Percentiles rank a stretch among this genome's conserved stretches.
Evolutionary conservation across 108 stramenopile genomes (phyloP).

Genomic region (Poteriospumella lacustris): DNA sequence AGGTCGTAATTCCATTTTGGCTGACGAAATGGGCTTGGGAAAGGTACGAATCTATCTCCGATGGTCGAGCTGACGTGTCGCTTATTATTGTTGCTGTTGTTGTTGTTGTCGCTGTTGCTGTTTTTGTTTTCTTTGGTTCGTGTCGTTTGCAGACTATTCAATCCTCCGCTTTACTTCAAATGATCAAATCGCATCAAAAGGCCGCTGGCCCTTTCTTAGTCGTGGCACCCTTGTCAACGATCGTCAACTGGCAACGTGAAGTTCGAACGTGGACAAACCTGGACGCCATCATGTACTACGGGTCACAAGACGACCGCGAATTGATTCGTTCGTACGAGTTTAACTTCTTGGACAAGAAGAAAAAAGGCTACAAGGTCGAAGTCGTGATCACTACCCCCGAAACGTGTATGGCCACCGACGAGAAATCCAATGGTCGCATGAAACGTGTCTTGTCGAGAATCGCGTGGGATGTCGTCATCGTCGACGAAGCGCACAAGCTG

Average conservation of each 20-base stretch:
- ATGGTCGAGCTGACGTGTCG: too few species aligned
- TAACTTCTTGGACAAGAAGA: slow-evolving; percentile 60
- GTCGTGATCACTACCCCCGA: slow-evolving; percentile 86
- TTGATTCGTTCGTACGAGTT: slow-evolving; percentile 73
- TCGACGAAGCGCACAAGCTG: slow-evolving; percentile 92
- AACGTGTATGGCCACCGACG: slow-evolving; percentile 73
- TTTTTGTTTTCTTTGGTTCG: neutral
- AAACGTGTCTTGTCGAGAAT: slow-evolving; percentile 67
- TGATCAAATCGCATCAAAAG: slow-evolving; percentile 55
- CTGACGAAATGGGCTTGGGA: slow-evolving; percentile 78
- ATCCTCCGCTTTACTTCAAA: slow-evolving; percentile 65
- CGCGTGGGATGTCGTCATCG: slow-evolving; percentile 78
- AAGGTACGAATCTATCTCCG: too few species aligned
- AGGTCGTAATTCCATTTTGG: slow-evolving; percentile 81
- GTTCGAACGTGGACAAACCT: slow-evolving; percentile 80
- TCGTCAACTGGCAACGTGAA: slow-evolving; percentile 84
- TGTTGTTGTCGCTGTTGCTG: neutral
- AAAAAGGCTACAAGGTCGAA: slow-evolving; percentile 73
- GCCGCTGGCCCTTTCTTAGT: slow-evolving; percentile 72
- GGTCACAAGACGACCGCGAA: slow-evolving; percentile 66
- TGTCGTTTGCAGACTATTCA: slow-evolving; percentile 60
- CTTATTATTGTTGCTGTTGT: too few species aligned
- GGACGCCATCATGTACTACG: slow-evolving; percentile 91
- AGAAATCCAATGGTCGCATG: neutral
- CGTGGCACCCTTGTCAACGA: slow-evolving; percentile 79